Evolutionary conservation across 2,329 filamentous ascomycete genomes (phyloP).

Genomic region (Triangularia verruculosa): DNA sequence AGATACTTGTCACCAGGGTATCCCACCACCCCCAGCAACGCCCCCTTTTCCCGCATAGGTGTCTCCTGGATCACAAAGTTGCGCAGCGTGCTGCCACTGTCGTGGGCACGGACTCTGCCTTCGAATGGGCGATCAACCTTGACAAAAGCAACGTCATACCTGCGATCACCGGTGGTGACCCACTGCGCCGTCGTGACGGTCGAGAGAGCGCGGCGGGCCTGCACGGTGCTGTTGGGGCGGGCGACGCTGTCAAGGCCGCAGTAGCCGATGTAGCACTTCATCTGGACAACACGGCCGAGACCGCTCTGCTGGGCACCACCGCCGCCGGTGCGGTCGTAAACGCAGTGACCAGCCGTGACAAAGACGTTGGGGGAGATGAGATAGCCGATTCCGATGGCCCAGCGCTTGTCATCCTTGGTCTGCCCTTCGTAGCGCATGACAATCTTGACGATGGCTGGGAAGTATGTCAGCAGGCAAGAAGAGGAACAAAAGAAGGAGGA

Average conservation of each 20-base stretch:
- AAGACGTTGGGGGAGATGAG: not conserved
- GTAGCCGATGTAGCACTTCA: conserved; percentile 36
- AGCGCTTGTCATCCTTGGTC: not conserved
- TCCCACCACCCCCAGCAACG: conserved; percentile 31
- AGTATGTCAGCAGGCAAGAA: not conserved
- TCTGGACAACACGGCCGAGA: conserved; percentile 4
- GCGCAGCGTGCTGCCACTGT: conserved; percentile 9
- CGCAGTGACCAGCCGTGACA: conserved; percentile 7
- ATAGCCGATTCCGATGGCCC: conserved; percentile 8
- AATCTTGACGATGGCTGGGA: conserved; percentile 4
- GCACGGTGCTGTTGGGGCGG: conserved; percentile 2
- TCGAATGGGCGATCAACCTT: conserved; percentile 25
- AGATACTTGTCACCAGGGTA: conserved; percentile 32
- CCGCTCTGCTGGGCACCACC: not conserved
- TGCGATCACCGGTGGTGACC: conserved; percentile 9
- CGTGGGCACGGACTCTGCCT: conserved; percentile 11
- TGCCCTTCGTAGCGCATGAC: conserved; percentile 6
- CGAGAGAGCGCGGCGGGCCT: conserved; percentile 17
- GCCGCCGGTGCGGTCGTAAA: not conserved
- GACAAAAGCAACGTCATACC: conserved; percentile 28
- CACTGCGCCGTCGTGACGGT: conserved; percentile 26
- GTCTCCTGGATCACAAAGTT: conserved; percentile 18
- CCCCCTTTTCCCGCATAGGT: conserved; percentile 6
- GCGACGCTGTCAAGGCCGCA: conserved; percentile 22
- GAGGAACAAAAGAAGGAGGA: conserved; percentile 21